Evolutionary conservation across 1,284 basidiomycete genomes (phyloP), one percentile per base, ranked within the genome.

Genomic region (Ustilago curta): DNA sequence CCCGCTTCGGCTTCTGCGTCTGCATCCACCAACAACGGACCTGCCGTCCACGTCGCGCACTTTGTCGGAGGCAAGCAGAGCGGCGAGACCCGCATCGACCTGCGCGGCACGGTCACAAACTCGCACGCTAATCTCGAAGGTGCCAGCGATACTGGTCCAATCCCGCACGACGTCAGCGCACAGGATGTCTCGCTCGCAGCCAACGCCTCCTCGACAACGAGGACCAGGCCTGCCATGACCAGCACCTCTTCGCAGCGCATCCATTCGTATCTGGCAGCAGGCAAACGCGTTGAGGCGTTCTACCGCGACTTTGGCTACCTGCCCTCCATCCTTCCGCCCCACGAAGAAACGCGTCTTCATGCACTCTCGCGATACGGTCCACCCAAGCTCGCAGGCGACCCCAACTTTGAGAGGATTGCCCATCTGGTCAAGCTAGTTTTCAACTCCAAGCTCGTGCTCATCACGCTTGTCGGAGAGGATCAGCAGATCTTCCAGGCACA

Each of bases 401-500:
- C 90, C 74, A 96, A 96, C 84, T 97, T 97, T 83, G 94, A 97
- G 85, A 90, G 95, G 21, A 95, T 97, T 89, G 75, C 93, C 89
- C 87, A 88, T 65, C 88, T 97, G 51, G 92, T 92, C 57, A 96
- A 95, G 86, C 87, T 97, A 31, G 95, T 97, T 14, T 97, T 97
- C 86, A 92, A 90, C 82, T 93, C 93, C 1, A 93, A 93, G 81
- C 90, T 92, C 25, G 94, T 95, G 5, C 85, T 91, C 19, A 92
- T 97, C 43, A 90, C 91, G 5, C 86, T 97, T 43, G 88, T 95
- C 14, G 94, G 95, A 83, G 90, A 90, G 32, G 90, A 91, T 55
- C 90, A 92, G 66, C 91, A 94, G 90, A 81, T 94, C 91, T 91
- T 91, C 91, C 86, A 95, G 94, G 86, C 91, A 90, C 25, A 90